phyloP scores from a whole-genome alignment of 352 stramenopile species.

The Phytophthora capsici region DNA sequence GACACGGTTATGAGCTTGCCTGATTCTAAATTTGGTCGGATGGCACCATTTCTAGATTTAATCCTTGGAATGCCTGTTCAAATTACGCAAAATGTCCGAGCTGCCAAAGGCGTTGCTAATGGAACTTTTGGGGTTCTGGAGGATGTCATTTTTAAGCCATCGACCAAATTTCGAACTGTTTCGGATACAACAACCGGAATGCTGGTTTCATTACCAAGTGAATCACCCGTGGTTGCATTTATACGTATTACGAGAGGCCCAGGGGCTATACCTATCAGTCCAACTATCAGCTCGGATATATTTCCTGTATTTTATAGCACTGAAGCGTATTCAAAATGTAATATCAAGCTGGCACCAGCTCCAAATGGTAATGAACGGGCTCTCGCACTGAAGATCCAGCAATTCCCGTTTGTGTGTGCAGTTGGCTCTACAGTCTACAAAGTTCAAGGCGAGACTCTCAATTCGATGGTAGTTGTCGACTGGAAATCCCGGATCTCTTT shows the following conservation, averaged over 20 bases:
- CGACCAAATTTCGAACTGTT: neutral
- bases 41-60: neutral
- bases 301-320: neutral
- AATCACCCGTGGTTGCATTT: neutral
- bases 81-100: neutral
- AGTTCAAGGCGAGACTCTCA: constrained; percentile 1
- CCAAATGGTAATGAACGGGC: neutral
- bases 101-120: neutral
- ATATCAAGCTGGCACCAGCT: neutral
- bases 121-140: neutral
- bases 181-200: neutral
- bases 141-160: neutral
- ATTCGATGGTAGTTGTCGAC: neutral
- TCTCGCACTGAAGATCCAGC: neutral
- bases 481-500: neutral
- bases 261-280: neutral
- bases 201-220: neutral
- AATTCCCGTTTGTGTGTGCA: constrained; percentile 1
- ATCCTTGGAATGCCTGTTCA: neutral
- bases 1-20: neutral
- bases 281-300: neutral
- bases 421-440: constrained; percentile 1
- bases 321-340: neutral
- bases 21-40: neutral
- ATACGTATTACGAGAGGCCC: neutral